Evolutionary conservation across 176 grass and related monocot species (phyloP).

Genomic region (Poa annua): DNA sequence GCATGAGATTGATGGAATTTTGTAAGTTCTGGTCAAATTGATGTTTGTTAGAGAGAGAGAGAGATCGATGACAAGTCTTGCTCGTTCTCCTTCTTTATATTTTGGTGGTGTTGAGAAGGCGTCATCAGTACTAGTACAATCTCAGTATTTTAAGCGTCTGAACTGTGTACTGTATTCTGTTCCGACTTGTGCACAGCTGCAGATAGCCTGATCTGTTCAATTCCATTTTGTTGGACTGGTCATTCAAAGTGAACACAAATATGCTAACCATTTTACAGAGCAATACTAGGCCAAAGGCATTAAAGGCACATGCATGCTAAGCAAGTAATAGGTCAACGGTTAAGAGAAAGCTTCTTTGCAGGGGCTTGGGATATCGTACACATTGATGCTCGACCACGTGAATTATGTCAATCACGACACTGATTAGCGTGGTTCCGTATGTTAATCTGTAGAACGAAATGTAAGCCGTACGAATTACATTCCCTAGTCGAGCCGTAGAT

Average conservation of each 20-base stretch:
- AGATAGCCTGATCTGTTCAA: too few species aligned
- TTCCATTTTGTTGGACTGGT: too few species aligned
- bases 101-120: background rate
- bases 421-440: background rate
- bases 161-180: too few species aligned
- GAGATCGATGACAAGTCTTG: background rate
- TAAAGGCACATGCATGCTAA: too few species aligned
- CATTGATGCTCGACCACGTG: background rate
- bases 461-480: background rate
- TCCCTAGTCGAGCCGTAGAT: slow-evolving; percentile 2
- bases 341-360: background rate
- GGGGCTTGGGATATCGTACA: background rate
- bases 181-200: too few species aligned
- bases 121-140: background rate
- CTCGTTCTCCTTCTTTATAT: background rate
- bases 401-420: background rate
- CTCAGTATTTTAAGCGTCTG: background rate
- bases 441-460: background rate
- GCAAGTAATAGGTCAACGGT: too few species aligned
- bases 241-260: too few species aligned
- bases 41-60: background rate
- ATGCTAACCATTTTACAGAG: too few species aligned
- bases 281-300: too few species aligned
- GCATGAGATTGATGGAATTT: background rate
- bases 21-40: background rate